Evolutionary conservation across 805 yeast species (phyloP).

Genomic region (Candida arabinofermentans): DNA sequence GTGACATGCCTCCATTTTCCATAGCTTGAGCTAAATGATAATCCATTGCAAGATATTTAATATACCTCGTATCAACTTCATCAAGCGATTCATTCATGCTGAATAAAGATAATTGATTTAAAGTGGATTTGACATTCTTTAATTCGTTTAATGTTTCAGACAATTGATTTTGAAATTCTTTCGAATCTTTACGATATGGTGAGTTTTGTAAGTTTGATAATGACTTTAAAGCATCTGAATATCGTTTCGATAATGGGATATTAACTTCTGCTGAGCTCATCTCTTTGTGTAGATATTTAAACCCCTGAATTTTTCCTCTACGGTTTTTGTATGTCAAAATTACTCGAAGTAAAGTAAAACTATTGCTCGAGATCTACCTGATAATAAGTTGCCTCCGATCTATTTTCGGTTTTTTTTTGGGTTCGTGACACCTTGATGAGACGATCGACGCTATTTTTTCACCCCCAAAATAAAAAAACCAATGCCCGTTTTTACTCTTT

Average conservation of each 20-base stretch:
- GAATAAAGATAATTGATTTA: slow-evolving; percentile 54
- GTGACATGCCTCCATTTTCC: slow-evolving; percentile 26
- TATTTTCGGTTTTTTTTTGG: no score
- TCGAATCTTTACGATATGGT: slow-evolving; percentile 20
- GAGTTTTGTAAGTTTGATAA: slow-evolving; percentile 10
- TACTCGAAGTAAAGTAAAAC: no score
- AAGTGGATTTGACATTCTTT: slow-evolving; percentile 25
- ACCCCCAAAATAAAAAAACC: neutral
- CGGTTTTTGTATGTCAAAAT: no score
- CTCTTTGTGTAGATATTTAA: neutral
- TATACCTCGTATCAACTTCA: slow-evolving; percentile 61
- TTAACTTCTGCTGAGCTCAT: neutral
- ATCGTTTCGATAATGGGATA: slow-evolving; percentile 16
- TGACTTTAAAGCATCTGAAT: slow-evolving; percentile 6
- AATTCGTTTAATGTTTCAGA: slow-evolving; percentile 7
- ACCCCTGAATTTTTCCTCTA: no score
- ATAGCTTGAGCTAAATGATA: slow-evolving; percentile 49
- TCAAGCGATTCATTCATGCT: slow-evolving; percentile 68
- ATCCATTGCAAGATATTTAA: slow-evolving; percentile 57
- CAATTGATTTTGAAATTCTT: slow-evolving; percentile 13
- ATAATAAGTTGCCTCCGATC: no score
- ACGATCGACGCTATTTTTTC: neutral
- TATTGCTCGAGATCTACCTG: no score
- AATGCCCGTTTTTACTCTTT: no score
- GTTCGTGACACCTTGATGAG: no score